phyloP scores from a whole-genome alignment of 352 stramenopile species.

The Halophytophthora polymorphica region DNA sequence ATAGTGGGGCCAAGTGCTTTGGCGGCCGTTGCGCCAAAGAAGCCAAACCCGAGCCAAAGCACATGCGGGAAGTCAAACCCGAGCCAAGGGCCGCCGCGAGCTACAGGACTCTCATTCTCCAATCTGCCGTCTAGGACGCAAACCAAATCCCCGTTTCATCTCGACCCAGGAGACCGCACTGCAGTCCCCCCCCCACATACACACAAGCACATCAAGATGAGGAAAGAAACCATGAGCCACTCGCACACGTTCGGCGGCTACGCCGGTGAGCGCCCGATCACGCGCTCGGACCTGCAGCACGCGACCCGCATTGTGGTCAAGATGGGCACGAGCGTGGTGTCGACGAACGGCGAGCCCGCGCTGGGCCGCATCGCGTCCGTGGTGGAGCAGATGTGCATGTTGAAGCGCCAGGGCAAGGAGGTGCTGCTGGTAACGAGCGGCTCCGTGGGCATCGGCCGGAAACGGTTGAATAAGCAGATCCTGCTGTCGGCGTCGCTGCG shows the following conservation, averaged over 20 bases:
- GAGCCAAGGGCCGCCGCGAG: conserved; percentile 12
- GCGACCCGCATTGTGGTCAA: conserved; percentile 93
- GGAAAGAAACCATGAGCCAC: conserved; percentile 54
- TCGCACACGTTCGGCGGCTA: conserved; percentile 37
- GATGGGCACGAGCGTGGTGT: conserved; percentile 94
- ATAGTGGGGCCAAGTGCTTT: too few species aligned
- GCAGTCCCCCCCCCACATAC: conserved; percentile 1
- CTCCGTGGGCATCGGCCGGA: conserved; percentile 92
- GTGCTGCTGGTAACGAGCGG: conserved; percentile 89
- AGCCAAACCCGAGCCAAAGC: conserved; percentile 5
- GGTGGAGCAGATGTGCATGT: conserved; percentile 92
- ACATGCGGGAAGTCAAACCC: neutral
- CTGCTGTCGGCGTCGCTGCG: conserved; percentile 83
- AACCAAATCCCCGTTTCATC: neutral
- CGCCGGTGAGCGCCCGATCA: conserved; percentile 44
- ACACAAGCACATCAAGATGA: conserved; percentile 20
- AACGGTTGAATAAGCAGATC: conserved; percentile 93
- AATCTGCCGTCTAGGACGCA: conserved; percentile 14
- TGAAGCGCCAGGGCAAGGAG: conserved; percentile 90
- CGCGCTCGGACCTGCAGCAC: conserved; percentile 69
- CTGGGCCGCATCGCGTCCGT: conserved; percentile 90
- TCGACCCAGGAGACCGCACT: too few species aligned
- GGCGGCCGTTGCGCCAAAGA: conserved; percentile 2
- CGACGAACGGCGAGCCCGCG: conserved; percentile 90
- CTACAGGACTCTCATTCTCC: conserved; percentile 19